Conservation (phyloP, 163 green algal genomes). For the Coccomyxa subellipsoidea region DNA sequence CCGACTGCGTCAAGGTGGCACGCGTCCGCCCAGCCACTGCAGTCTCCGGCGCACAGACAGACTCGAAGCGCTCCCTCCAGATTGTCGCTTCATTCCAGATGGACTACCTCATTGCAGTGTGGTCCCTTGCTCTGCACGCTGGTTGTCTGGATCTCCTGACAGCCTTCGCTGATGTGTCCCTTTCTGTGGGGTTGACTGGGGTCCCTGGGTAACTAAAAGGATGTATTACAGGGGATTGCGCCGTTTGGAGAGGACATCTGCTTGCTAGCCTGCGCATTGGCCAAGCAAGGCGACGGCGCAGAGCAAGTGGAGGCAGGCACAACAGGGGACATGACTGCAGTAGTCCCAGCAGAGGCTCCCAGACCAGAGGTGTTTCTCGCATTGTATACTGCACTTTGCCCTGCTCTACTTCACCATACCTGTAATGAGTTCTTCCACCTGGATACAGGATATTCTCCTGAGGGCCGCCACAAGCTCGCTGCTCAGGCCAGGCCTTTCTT, state of each 20-base stretch:
- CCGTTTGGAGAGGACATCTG: slow-evolving; percentile 72
- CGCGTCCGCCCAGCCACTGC: background rate
- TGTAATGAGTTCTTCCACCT: no score
- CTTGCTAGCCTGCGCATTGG: slow-evolving; percentile 52
- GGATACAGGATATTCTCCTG: no score
- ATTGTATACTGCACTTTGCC: no score
- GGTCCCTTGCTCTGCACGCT: background rate
- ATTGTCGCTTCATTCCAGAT: slow-evolving; percentile 54
- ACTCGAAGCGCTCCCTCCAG: slow-evolving; percentile 20
- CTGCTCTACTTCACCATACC: no score
- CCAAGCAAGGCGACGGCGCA: background rate
- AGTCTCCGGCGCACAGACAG: background rate
- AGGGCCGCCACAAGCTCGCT: no score
- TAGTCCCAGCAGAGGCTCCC: background rate
- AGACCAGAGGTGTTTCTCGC: background rate
- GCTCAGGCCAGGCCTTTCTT: no score
- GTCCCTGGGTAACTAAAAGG: no score
- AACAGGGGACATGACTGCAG: background rate
- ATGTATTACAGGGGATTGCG: slow-evolving; percentile 54
- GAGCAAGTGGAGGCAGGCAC: background rate
- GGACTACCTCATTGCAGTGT: slow-evolving; percentile 60
- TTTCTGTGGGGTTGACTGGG: no score
- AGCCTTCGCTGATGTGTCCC: no score
- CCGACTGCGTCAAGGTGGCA: slow-evolving; percentile 52
- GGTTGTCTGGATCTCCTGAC: no score